phyloP scores from a whole-genome alignment of 192 early-diverging fungal genomes.

The Umbelopsis isabellina region DNA sequence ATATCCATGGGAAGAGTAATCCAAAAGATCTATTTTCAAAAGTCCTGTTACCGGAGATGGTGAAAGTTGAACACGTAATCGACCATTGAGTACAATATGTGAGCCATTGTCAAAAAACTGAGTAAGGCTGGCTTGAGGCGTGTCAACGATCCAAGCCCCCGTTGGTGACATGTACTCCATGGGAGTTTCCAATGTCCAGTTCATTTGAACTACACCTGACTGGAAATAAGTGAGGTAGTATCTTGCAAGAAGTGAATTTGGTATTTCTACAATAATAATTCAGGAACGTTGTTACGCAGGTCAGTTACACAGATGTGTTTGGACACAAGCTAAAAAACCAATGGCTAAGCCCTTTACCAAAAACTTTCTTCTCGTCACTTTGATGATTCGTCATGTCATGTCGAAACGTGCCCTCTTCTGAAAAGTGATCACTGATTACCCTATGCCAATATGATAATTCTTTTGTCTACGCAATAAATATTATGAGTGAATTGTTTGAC shows the following conservation, averaged over 20 bases:
- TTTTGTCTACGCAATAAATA: background rate
- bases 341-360: background rate
- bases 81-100: constrained; percentile 1
- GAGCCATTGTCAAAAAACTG: constrained; percentile 27
- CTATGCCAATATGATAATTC: constrained; percentile 32
- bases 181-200: constrained; percentile 30
- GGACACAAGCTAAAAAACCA: background rate
- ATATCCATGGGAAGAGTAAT: constrained; percentile 12
- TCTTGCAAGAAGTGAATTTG: constrained; percentile 20
- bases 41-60: background rate
- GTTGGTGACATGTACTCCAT: constrained; percentile 31
- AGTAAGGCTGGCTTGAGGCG: constrained; percentile 29
- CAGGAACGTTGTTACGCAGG: background rate
- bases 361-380: constrained; percentile 6
- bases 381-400: constrained; percentile 10
- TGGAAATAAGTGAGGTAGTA: constrained; percentile 33
- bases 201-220: constrained; percentile 23
- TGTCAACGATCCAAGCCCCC: constrained; percentile 28
- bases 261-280: background rate
- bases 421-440: constrained; percentile 32
- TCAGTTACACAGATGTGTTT: too few species aligned
- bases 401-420: constrained; percentile 8
- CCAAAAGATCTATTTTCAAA: constrained; percentile 17
- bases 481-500: too few species aligned
- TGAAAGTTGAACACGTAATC: constrained; percentile 16